Evolutionary conservation across 768 basidiomycete species (phyloP).

Genomic region (Saitozyma sp.): DNA sequence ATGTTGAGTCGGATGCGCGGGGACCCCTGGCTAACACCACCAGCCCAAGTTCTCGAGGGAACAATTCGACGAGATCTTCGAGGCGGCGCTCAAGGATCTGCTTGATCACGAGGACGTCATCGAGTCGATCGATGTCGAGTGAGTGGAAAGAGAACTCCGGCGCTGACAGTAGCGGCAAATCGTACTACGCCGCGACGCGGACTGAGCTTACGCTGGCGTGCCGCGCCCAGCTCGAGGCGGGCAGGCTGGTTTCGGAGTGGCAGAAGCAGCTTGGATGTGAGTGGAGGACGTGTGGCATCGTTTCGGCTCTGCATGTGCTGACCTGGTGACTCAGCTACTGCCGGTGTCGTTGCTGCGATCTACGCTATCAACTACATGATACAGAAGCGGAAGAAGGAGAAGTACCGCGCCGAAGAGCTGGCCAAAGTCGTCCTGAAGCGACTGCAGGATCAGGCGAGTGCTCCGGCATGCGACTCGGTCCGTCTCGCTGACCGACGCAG

Average conservation of each 20-base stretch:
- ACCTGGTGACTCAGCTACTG: conserved; percentile 22
- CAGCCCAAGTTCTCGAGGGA: conserved; percentile 33
- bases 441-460: conserved; percentile 49
- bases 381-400: conserved; percentile 35
- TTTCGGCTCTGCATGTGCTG: not conserved
- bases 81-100: conserved; percentile 53
- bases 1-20: not conserved
- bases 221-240: conserved; percentile 44
- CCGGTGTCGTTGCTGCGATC: conserved; percentile 30
- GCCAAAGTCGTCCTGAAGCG: conserved; percentile 45
- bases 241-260: conserved; percentile 44
- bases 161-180: conserved; percentile 35
- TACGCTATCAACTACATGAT: conserved; percentile 30
- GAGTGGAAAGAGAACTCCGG: conserved; percentile 17
- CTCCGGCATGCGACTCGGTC: not conserved
- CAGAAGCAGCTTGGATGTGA: conserved; percentile 47
- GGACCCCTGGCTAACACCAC: not conserved
- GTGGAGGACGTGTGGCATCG: conserved; percentile 6
- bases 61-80: conserved; percentile 51
- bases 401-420: conserved; percentile 48
- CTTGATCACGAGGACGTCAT: conserved; percentile 52
- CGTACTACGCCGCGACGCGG: conserved; percentile 51
- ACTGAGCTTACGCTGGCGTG: conserved; percentile 53
- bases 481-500: conserved; percentile 18
- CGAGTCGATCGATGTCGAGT: conserved; percentile 47